A percentile compares a stretch with the other conserved stretches of the same genome.
phyloP scores from a whole-genome alignment of 345 rosid genomes.

The Euclidium syriacum region DNA sequence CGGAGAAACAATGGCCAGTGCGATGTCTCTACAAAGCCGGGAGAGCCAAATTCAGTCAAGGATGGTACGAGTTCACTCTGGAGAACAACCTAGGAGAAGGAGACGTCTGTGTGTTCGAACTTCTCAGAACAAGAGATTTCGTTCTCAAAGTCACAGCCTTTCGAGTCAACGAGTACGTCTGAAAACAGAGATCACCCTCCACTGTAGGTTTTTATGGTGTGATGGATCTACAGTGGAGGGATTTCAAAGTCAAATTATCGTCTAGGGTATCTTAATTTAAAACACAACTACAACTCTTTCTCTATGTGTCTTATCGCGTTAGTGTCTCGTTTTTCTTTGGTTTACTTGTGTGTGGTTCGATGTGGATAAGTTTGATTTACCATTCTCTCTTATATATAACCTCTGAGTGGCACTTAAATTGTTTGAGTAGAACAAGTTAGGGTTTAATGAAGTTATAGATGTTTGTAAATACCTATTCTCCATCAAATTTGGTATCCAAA shows the following conservation, averaged over 20 bases:
- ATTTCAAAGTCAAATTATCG: slow-evolving; percentile 7
- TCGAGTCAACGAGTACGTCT: slow-evolving; percentile 43
- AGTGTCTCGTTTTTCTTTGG: slow-evolving; percentile 8
- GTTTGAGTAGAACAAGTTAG: slow-evolving; percentile 25
- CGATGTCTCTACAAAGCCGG: slow-evolving; percentile 84
- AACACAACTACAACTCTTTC: slow-evolving; percentile 20
- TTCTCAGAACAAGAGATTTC: slow-evolving; percentile 61
- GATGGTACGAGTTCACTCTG: slow-evolving; percentile 87
- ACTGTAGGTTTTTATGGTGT: slow-evolving; percentile 15
- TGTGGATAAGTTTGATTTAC: slow-evolving; percentile 27
- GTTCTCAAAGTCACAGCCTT: slow-evolving; percentile 77
- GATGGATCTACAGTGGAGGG: slow-evolving; percentile 4
- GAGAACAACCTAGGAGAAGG: slow-evolving; percentile 88
- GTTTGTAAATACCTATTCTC: slow-evolving; percentile 34
- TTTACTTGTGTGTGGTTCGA: not conserved
- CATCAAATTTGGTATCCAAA: slow-evolving; percentile 24
- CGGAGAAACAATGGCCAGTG: slow-evolving; percentile 88
- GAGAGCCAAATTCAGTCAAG: slow-evolving; percentile 78
- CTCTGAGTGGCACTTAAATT: slow-evolving; percentile 23
- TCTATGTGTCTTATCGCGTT: slow-evolving; percentile 3
- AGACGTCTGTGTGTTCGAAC: slow-evolving; percentile 79
- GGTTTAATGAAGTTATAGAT: not conserved
- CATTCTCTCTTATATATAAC: slow-evolving; percentile 18
- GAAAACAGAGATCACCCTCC: slow-evolving; percentile 14
- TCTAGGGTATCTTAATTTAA: slow-evolving; percentile 23